Percentiles rank a stretch among this genome's conserved stretches.
These are phyloP conservation scores for Paspalum notatum DNA, from an alignment of 176 grass and related monocot genomes.

Conservation along the genomic window DNA sequence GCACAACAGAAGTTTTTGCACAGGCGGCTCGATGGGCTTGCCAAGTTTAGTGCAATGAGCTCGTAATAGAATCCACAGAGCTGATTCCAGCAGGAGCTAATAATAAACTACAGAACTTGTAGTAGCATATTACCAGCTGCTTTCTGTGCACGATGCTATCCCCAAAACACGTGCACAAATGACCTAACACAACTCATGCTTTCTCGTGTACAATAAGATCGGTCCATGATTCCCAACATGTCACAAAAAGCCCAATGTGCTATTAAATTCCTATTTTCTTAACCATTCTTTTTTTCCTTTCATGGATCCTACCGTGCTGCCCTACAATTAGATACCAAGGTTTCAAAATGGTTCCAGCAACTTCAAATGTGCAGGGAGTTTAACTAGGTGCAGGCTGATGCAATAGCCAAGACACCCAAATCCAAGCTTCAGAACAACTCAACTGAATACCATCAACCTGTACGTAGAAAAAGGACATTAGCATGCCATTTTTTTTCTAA, in stretches of 20 bases:
- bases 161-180: constrained; percentile 23
- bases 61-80: constrained; percentile 28
- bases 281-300: not conserved
- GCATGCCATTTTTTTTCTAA: not conserved
- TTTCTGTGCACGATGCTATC: constrained; percentile 32
- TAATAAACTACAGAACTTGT: constrained; percentile 17
- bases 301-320: not conserved
- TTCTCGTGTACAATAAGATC: not conserved
- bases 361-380: not conserved
- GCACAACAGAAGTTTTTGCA: constrained; percentile 28
- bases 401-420: constrained; percentile 11
- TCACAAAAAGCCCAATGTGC: not conserved
- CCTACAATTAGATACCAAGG: not conserved
- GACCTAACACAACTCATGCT: not conserved
- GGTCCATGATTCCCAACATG: constrained; percentile 8
- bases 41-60: not conserved
- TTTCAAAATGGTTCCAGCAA: not conserved
- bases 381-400: not conserved
- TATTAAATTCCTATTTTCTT: not conserved
- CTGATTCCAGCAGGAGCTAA: constrained; percentile 38
- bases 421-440: constrained; percentile 10
- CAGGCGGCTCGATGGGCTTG: not conserved
- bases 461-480: constrained; percentile 19
- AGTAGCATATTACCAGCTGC: constrained; percentile 15
- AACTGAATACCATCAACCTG: constrained; percentile 24